Evolutionary conservation across 2,329 filamentous ascomycete species (phyloP).

Genomic region (Grosmannia clavigera): DNA sequence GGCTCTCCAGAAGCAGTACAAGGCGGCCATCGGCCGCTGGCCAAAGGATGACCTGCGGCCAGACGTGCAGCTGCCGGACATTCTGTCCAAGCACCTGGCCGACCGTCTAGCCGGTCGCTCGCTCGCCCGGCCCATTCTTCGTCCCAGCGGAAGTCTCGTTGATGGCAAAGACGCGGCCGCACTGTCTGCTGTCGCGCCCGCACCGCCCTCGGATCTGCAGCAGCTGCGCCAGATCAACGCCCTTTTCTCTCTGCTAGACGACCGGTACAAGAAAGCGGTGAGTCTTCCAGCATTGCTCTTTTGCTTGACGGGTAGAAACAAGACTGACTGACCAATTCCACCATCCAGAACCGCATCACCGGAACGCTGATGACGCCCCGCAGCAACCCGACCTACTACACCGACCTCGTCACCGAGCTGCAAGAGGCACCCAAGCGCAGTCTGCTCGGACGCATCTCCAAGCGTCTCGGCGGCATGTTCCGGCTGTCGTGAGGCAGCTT

Average conservation of each 20-base stretch:
- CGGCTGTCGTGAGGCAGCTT: constrained; percentile 32
- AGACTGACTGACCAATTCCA: too few relatives aligned
- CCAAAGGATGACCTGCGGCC: constrained; percentile 52
- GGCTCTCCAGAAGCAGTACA: constrained; percentile 34
- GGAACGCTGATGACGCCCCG: constrained; percentile 41
- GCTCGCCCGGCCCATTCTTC: constrained; percentile 2
- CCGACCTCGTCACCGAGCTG: constrained; percentile 47
- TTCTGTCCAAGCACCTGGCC: constrained; percentile 35
- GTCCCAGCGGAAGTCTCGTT: neutral
- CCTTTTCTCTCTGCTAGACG: constrained; percentile 44
- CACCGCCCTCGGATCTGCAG: constrained; percentile 27
- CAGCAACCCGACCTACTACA: constrained; percentile 53
- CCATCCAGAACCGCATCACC: constrained; percentile 31
- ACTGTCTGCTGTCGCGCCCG: neutral
- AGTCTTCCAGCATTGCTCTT: constrained; percentile 6
- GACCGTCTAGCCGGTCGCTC: constrained; percentile 17
- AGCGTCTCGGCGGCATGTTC: constrained; percentile 47
- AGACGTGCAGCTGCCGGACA: constrained; percentile 47
- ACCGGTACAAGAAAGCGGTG: constrained; percentile 47
- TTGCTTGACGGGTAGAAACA: neutral
- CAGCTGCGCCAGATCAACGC: constrained; percentile 47
- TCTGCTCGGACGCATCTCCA: constrained; percentile 37
- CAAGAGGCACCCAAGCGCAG: constrained; percentile 48
- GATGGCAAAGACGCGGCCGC: neutral
- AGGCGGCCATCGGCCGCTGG: constrained; percentile 43